A percentile compares a stretch with the other conserved stretches of the same genome.
Evolutionary conservation across 1,139 yeast species (phyloP).

Genomic region (Hansenula lynferdii): DNA sequence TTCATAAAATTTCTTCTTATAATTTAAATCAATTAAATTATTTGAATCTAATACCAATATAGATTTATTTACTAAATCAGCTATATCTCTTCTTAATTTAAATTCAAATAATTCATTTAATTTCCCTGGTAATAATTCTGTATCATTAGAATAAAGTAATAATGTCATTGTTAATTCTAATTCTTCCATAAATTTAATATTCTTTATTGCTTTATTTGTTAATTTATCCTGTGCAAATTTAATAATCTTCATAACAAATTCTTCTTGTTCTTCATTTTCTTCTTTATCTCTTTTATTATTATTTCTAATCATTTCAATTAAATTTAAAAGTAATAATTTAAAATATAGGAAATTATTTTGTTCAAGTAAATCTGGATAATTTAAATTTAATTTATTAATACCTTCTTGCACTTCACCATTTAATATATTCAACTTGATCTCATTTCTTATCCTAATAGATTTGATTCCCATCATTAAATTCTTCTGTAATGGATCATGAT

Average conservation of each 20-base stretch:
- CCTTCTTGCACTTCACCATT: constrained; percentile 47
- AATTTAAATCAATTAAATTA: constrained; percentile 5
- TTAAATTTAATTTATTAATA: constrained; percentile 38
- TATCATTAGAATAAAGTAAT: constrained; percentile 35
- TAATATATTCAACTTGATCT: constrained; percentile 43
- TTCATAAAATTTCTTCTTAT: constrained; percentile 5
- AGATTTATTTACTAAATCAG: constrained; percentile 49
- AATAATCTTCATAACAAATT: constrained; percentile 52
- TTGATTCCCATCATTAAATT: constrained; percentile 35
- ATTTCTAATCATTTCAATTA: constrained; percentile 58
- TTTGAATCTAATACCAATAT: constrained; percentile 20
- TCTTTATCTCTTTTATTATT: constrained; percentile 31
- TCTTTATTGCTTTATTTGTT: constrained; percentile 52
- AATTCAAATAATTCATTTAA: constrained; percentile 47
- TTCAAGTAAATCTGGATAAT: constrained; percentile 52
- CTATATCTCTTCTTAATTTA: constrained; percentile 52
- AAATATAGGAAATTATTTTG: constrained; percentile 56
- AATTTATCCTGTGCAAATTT: constrained; percentile 58
- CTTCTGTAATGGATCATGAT: constrained; percentile 12
- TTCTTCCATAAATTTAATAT: constrained; percentile 48
- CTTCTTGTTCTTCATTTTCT: constrained; percentile 25
- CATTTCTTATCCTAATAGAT: constrained; percentile 43
- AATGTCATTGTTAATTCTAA: constrained; percentile 69
- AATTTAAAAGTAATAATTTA: constrained; percentile 51
- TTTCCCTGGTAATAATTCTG: constrained; percentile 43